Evolutionary conservation across 2,329 filamentous ascomycete species (phyloP), one percentile per base, ranked within the genome.

Genomic region (Colletotrichum musicola): DNA sequence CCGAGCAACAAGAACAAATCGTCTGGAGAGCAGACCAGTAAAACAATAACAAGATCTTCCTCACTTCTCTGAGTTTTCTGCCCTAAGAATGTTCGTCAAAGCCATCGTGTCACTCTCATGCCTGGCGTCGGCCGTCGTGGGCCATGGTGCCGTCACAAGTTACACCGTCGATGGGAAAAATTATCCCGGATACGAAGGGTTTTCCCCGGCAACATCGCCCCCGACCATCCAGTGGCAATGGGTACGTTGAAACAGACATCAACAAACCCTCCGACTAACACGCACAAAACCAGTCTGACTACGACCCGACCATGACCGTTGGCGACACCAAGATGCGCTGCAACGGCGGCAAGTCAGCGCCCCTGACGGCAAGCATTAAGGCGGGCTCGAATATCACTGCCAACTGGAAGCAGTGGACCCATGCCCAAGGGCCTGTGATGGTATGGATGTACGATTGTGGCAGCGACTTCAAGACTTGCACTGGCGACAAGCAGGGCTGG

Each of bases 221-320:
- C 79, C 83, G 70, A 84, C 85, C n/a, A 88, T 88, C 74, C 84
- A 89, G 76, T 78, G 85, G 50, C 85, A 88, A 79, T 88, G 86
- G 44, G 50, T 55, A 46, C 13, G 47, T 35, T 4, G 13, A 42
- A 14, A 10, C 42, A 16, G 7, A 30, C 27, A 35, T 4, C 50
- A 14, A 18, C 25, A 27, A 4, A 30, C 50, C 22, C 10, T 20
- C 50, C 14, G 50, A 13, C 46, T 49, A 30, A 53, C 13, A 13
- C 4, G 14, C 5, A 53, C 7, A 13, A 13, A 7, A 4, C 4
- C 27, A 63, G 86, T 81, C 83, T 16, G 80, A 86, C 78, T 88
- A 88, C 79, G 85, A 88, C 78, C 86, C 86, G 6, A 84, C 84
- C 71, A 80, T 83, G 76, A 80, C 78, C 6, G 81, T 84, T 63